These are phyloP conservation scores for Phragmites australis DNA, from an alignment of 176 grass and related monocot species.

Conservation along the genomic window DNA sequence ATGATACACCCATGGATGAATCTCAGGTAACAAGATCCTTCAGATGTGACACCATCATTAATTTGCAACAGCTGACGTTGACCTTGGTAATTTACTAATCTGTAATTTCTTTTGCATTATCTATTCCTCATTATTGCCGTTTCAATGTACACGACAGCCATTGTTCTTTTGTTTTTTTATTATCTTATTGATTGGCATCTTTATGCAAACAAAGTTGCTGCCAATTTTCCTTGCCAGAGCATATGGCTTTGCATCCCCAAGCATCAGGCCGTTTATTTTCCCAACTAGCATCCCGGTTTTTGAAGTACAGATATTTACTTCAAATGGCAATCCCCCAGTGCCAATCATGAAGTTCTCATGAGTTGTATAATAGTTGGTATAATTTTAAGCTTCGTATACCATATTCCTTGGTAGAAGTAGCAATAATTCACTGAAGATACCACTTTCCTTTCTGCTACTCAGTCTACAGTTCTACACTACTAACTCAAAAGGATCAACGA, in stretches of 20 bases:
- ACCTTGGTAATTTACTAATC: slow-evolving; percentile 2
- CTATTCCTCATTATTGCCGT: neutral
- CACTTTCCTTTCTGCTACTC: neutral
- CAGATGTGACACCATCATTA: neutral
- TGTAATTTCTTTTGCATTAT: slow-evolving; percentile 6
- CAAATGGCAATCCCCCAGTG: neutral
- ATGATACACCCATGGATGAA: slow-evolving; percentile 63
- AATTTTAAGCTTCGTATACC: slow-evolving; percentile 14
- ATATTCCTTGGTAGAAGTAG: slow-evolving; percentile 10
- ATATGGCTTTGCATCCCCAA: slow-evolving; percentile 6
- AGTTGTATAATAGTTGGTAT: neutral
- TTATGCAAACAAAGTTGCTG: slow-evolving; percentile 6
- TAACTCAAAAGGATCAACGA: neutral
- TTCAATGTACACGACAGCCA: neutral
- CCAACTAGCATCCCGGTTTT: neutral
- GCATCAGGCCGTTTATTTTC: slow-evolving; percentile 7
- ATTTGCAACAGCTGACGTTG: neutral
- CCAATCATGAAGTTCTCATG: slow-evolving; percentile 1
- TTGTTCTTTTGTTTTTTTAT: neutral
- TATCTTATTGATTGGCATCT: neutral
- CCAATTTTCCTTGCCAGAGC: neutral
- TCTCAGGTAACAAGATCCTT: slow-evolving; percentile 46
- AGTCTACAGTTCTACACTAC: too few species aligned
- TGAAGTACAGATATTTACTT: neutral
- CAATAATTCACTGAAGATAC: slow-evolving; percentile 3